Base-by-base conservation (phyloP, 192 early-diverging fungal genomes). In the Coemansia sp. region DNA sequence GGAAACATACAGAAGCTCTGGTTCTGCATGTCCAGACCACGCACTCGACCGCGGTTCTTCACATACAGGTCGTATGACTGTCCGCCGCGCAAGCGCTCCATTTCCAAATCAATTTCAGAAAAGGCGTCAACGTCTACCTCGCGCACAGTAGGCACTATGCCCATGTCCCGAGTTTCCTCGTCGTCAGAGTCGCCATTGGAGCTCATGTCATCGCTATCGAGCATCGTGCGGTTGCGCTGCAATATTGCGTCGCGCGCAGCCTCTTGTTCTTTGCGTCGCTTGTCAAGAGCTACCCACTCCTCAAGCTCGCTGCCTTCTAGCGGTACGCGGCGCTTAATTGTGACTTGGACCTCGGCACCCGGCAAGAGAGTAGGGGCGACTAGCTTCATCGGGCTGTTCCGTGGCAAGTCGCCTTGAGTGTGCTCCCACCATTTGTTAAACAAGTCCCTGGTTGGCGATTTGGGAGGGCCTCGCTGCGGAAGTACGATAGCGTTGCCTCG, bases 1-100 rank as follows among this genome's bases (percentile, higher is more conserved):
- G 97, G 97, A 65, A 93, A 99, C 95, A 86, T 89, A 54, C 84
- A 87, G 73, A 84, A 87, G 75, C 86, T 93, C 69, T 88, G 91
- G 17, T 83, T 82, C 62, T 93, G 88, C 48, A 89, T 86, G 65
- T 92, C 89, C 58, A 90, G 86, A 1, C 86, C 87, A 32, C 87
- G 87, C 32, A 83, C 86, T 39, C 84, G 83, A 11, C 80, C 85
- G 3, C 84, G 83, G 41, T 94, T 94, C 61, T 87, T 86, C 53
- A 96, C 85, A 60, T 94, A 91, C 27, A 96, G 82, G 69, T 98
- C 95, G 58, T 82, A 91, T 43, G 71, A 56, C 61, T 88, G 87
- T 0, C 72, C 71, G 54, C 70, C 68, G 42, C 72, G 72, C 64
- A 80, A 63, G 46, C 76, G 65, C 68, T 83, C 82, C 38, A 72